These are phyloP conservation scores for Caryopteris hybrid DNA, from an alignment of 305 asterid genomes.

Conservation along the genomic window DNA sequence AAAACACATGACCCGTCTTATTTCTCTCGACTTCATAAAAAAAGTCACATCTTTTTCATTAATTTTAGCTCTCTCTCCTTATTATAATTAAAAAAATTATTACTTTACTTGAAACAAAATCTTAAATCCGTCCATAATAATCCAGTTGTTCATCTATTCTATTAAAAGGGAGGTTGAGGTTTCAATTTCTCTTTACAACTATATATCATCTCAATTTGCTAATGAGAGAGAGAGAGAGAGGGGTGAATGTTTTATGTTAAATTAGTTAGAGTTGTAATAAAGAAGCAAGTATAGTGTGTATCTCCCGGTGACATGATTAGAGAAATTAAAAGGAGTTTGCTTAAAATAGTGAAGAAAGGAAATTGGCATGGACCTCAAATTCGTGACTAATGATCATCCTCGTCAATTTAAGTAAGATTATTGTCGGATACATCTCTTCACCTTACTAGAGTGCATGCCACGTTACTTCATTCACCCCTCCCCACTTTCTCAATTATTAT, in stretches of 20 bases:
- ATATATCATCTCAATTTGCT: too few relatives aligned
- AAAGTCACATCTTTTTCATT: too few relatives aligned
- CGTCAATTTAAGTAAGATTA: constrained; percentile 24
- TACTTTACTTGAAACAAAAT: too few relatives aligned
- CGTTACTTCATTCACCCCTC: constrained; percentile 18
- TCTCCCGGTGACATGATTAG: background rate
- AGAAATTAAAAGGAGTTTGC: constrained; percentile 10
- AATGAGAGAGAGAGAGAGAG: background rate
- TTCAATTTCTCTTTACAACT: too few relatives aligned
- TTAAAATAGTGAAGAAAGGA: constrained; percentile 22
- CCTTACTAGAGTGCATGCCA: constrained; percentile 38
- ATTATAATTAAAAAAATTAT: too few relatives aligned
- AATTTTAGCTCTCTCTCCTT: too few relatives aligned
- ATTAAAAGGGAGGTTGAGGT: too few relatives aligned
- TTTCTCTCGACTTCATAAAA: too few relatives aligned
- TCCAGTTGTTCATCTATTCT: too few relatives aligned
- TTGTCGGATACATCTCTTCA: constrained; percentile 20
- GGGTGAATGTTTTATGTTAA: background rate
- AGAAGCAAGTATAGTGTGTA: constrained; percentile 32
- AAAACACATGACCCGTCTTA: too few relatives aligned
- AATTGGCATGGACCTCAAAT: constrained; percentile 24
- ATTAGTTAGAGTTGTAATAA: constrained; percentile 50
- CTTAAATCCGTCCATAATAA: too few relatives aligned
- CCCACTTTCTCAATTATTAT: too few relatives aligned
- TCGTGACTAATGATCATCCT: constrained; percentile 14